Evolutionary conservation across 495 filamentous ascomycete genomes (phyloP).

Genomic region (Neohortaea acidophila): DNA sequence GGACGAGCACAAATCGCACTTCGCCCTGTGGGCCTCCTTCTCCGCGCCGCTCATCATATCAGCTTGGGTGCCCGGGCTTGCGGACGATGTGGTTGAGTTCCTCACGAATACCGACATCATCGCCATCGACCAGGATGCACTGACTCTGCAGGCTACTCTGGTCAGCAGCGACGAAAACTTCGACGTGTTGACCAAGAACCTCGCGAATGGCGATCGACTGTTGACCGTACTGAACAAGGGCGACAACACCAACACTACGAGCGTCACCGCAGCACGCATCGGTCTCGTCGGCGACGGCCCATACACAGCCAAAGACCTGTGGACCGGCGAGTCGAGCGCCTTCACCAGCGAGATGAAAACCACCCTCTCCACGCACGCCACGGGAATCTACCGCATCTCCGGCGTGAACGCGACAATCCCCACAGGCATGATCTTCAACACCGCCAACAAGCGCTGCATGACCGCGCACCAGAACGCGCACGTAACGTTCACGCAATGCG

Average conservation of each 20-base stretch:
- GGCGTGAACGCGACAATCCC: no score
- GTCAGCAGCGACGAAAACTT: no score
- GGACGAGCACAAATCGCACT: slow-evolving; percentile 10
- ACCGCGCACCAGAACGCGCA: no score
- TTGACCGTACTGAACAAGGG: not conserved
- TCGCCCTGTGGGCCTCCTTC: slow-evolving; percentile 8
- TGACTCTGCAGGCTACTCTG: no score
- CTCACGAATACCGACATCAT: slow-evolving; percentile 8
- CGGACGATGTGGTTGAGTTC: not conserved
- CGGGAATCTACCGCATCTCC: no score
- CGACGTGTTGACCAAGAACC: not conserved
- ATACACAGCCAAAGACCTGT: not conserved
- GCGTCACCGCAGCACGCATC: not conserved
- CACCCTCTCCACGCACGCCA: no score
- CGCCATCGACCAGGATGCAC: slow-evolving; percentile 10
- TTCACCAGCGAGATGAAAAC: no score
- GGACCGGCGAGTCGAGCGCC: not conserved
- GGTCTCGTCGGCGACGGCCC: not conserved
- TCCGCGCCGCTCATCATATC: slow-evolving; percentile 10
- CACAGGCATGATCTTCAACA: no score
- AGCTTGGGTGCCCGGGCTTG: slow-evolving; percentile 1
- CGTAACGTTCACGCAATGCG: no score
- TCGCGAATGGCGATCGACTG: not conserved
- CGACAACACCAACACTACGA: not conserved
- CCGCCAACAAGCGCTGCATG: no score